A percentile compares a stretch with the other conserved stretches of the same genome.
Evolutionary conservation across 169 alveolate species (phyloP).

Genomic region (Plasmodium ovale): DNA sequence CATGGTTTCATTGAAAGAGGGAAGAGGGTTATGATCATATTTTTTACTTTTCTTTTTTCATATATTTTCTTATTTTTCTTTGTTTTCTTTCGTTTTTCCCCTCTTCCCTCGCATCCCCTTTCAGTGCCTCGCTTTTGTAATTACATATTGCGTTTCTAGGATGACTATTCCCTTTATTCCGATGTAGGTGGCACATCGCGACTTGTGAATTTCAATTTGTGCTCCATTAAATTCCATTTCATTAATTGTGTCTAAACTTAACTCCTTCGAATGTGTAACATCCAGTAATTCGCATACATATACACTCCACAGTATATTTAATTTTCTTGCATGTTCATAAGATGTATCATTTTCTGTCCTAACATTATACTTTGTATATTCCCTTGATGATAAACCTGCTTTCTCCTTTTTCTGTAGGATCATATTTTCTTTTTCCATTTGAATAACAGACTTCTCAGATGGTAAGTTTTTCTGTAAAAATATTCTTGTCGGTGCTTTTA

Average conservation of each 20-base stretch:
- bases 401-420: constrained; percentile 22
- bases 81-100: no score
- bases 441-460: no score
- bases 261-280: constrained; percentile 18
- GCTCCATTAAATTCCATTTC: constrained; percentile 77
- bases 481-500: constrained; percentile 3
- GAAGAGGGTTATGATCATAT: not conserved
- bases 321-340: constrained; percentile 62
- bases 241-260: constrained; percentile 43
- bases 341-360: constrained; percentile 5
- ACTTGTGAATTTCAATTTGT: constrained; percentile 63
- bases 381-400: constrained; percentile 67
- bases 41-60: no score
- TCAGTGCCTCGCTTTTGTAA: not conserved
- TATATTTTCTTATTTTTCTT: no score
- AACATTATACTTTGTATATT: constrained; percentile 38
- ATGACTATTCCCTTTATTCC: constrained; percentile 70
- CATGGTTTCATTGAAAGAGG: not conserved
- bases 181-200: constrained; percentile 65
- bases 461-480: constrained; percentile 36
- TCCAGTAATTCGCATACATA: constrained; percentile 57
- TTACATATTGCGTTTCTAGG: constrained; percentile 73
- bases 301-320: constrained; percentile 56
- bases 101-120: not conserved
- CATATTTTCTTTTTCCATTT: no score